These are phyloP conservation scores for Pythium plurisporium DNA, from an alignment of 352 stramenopile species.

Conservation along the genomic window DNA sequence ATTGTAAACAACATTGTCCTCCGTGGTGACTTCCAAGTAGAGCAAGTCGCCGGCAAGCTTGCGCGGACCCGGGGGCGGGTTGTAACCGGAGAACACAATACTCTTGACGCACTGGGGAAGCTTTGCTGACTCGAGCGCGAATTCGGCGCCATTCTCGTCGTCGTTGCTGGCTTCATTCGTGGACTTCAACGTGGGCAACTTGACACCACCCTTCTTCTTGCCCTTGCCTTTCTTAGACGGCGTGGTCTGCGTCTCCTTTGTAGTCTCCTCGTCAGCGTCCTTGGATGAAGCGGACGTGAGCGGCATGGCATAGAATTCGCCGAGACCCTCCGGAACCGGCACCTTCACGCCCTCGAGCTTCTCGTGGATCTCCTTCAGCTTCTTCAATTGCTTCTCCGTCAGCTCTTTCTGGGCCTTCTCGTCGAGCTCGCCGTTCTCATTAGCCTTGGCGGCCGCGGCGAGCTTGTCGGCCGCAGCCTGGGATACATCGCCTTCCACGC, in stretches of 20 bases:
- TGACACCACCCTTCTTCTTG: conserved; percentile 28
- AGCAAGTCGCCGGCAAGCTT: conserved; percentile 91
- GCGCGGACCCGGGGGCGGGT: conserved; percentile 90
- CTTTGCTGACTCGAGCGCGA: conserved; percentile 41
- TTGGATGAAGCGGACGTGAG: conserved; percentile 15
- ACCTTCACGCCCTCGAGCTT: conserved; percentile 76
- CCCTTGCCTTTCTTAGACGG: conserved; percentile 23
- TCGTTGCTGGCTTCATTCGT: conserved; percentile 16
- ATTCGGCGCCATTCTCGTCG: conserved; percentile 24
- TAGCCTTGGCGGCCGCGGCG: conserved; percentile 16
- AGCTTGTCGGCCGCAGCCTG: conserved; percentile 14
- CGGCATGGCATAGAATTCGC: conserved; percentile 58
- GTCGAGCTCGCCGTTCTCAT: conserved; percentile 23
- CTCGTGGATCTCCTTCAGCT: conserved; percentile 75
- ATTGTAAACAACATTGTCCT: conserved; percentile 69
- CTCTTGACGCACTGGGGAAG: conserved; percentile 85
- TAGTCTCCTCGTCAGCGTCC: conserved; percentile 16
- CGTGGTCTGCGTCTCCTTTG: conserved; percentile 31
- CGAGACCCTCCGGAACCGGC: conserved; percentile 54
- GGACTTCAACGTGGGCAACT: not conserved
- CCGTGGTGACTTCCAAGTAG: conserved; percentile 88
- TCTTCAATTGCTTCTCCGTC: conserved; percentile 76
- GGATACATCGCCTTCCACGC: conserved; percentile 3
- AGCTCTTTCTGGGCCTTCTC: conserved; percentile 71
- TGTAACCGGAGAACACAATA: conserved; percentile 93